Evolutionary conservation across 192 early-diverging fungal genomes (phyloP).

Genomic region (Linnemannia exigua): DNA sequence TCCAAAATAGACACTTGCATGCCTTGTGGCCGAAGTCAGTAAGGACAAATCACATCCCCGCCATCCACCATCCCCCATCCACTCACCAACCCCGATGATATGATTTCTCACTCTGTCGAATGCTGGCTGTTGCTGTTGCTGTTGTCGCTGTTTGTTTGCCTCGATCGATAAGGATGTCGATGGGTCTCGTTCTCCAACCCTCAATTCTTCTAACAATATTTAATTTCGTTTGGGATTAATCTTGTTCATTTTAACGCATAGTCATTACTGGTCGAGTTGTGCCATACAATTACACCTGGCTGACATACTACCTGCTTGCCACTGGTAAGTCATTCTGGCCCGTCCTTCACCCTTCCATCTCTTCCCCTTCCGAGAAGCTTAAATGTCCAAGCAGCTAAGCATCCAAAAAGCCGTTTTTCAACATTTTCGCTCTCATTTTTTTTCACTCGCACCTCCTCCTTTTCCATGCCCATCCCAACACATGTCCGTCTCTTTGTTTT

Average conservation of each 20-base stretch:
- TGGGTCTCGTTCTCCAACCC: not conserved
- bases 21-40: constrained; percentile 35
- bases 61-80: not conserved
- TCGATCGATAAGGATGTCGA: not conserved
- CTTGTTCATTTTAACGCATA: constrained; percentile 2
- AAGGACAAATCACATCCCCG: constrained; percentile 8
- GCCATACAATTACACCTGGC: constrained; percentile 31
- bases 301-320: constrained; percentile 44
- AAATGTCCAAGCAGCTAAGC: not conserved
- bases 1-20: constrained; percentile 30
- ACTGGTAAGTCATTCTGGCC: constrained; percentile 30
- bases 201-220: not conserved
- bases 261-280: constrained; percentile 24
- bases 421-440: constrained; percentile 3
- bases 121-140: too few species aligned
- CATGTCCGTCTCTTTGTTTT: not conserved
- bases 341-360: not conserved
- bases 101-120: not conserved
- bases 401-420: not conserved
- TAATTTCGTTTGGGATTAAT: not conserved
- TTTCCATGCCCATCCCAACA: not conserved
- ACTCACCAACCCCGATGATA: not conserved
- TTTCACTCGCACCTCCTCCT: not conserved
- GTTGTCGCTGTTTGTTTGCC: not conserved
- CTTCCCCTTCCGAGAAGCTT: not conserved